A percentile compares a stretch with the other conserved stretches of the same genome.
phyloP scores from a whole-genome alignment of 495 filamentous ascomycete species.

The Daldinia childiae region DNA sequence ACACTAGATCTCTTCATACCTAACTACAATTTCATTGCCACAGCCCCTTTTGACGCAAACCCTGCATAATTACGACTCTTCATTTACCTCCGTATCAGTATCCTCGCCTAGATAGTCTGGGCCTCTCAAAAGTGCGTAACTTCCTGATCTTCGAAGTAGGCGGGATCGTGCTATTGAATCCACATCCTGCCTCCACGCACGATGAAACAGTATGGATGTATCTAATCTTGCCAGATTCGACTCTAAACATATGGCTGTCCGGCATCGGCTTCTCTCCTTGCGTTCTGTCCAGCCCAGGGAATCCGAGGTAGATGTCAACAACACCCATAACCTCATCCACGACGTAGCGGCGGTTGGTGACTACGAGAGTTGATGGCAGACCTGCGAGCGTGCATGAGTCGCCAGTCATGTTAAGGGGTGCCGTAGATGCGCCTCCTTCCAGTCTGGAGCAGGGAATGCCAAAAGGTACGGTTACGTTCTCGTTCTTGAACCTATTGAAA shows the following conservation, averaged over 20 bases:
- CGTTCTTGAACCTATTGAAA: slow-evolving; percentile 50
- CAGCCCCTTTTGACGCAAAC: neutral
- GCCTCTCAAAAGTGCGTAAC: slow-evolving; percentile 6
- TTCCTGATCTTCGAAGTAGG: slow-evolving; percentile 23
- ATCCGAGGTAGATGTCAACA: slow-evolving; percentile 51
- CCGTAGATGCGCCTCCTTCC: slow-evolving; percentile 52
- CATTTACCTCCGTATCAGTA: neutral
- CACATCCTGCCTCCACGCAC: slow-evolving; percentile 48
- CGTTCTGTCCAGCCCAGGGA: slow-evolving; percentile 50
- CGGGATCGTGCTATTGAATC: slow-evolving; percentile 42
- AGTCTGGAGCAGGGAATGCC: slow-evolving; percentile 49
- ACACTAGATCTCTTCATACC: neutral
- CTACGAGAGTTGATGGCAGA: slow-evolving; percentile 47
- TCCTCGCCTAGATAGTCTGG: neutral
- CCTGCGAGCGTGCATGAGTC: slow-evolving; percentile 48
- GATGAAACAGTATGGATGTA: slow-evolving; percentile 52
- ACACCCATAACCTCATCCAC: slow-evolving; percentile 52
- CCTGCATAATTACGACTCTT: neutral
- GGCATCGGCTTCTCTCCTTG: slow-evolving; percentile 46
- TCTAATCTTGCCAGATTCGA: slow-evolving; percentile 51
- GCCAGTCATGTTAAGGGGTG: slow-evolving; percentile 39
- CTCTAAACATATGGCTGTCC: slow-evolving; percentile 51
- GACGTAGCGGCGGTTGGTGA: slow-evolving; percentile 52
- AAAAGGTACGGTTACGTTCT: slow-evolving; percentile 47
- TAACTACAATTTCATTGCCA: neutral